Conservation (phyloP, 2,329 filamentous ascomycete genomes). For the Stemphylium lycopersici region DNA sequence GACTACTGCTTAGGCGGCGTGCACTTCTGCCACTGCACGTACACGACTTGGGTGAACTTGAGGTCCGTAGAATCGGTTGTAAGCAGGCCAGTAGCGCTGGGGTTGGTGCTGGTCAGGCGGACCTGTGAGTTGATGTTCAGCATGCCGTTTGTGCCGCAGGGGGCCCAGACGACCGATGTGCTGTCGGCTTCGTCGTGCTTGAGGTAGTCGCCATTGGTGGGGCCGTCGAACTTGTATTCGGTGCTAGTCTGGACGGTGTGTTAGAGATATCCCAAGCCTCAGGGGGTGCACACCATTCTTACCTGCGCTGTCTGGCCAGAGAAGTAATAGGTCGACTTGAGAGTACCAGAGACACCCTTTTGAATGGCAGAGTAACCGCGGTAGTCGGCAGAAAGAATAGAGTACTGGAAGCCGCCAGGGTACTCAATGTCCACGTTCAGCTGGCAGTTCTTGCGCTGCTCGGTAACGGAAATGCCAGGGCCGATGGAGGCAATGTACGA, state of each 20-base stretch:
- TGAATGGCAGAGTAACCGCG: conserved; percentile 59
- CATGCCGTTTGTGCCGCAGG: conserved; percentile 57
- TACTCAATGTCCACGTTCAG: conserved; percentile 60
- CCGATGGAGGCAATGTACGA: conserved; percentile 59
- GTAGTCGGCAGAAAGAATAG: conserved; percentile 59
- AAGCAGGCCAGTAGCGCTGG: conserved; percentile 48
- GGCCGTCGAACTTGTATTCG: conserved; percentile 50
- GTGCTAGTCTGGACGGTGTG: conserved; percentile 39
- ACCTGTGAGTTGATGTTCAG: conserved; percentile 62
- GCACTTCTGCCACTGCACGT: conserved; percentile 55
- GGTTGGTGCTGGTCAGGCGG: conserved; percentile 46
- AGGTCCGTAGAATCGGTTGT: conserved; percentile 59
- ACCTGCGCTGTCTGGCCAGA: conserved; percentile 55
- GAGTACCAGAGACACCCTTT: conserved; percentile 54
- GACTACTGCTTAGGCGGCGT: conserved; percentile 7
- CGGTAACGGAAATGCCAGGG: conserved; percentile 49
- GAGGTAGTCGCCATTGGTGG: conserved; percentile 46
- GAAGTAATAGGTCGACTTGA: conserved; percentile 63
- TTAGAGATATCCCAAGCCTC: too few species aligned
- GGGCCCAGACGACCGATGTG: conserved; percentile 59
- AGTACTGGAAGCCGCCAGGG: conserved; percentile 61
- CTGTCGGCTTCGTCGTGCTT: conserved; percentile 52
- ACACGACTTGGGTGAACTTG: conserved; percentile 54
- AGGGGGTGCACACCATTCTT: too few species aligned
- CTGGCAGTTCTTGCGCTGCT: conserved; percentile 61